Percentiles rank a stretch among this genome's conserved stretches.
Conservation (phyloP, 2,329 filamentous ascomycete species). For the Penicillium decumbens region DNA sequence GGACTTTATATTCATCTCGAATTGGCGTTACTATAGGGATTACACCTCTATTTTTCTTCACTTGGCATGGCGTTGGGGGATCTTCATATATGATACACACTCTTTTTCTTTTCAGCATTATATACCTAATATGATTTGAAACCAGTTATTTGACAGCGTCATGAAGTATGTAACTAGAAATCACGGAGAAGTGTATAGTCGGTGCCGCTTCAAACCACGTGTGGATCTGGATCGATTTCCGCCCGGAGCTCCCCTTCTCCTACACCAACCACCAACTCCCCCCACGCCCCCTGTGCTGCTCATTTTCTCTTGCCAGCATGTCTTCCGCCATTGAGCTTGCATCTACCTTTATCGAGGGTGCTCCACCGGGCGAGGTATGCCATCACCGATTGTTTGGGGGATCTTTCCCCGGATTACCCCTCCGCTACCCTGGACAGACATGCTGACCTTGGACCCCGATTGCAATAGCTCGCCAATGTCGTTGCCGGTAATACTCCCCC, state of each 20-base stretch:
- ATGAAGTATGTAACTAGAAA: not conserved
- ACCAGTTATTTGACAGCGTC: not conserved
- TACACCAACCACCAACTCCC: constrained; percentile 8
- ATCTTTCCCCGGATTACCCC: constrained; percentile 3
- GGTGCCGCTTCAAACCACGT: constrained; percentile 12
- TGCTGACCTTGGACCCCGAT: constrained; percentile 18
- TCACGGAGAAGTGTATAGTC: not conserved
- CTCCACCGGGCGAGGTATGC: constrained; percentile 88
- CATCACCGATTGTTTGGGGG: constrained; percentile 2
- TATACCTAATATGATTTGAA: constrained; percentile 7
- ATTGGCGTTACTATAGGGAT: not conserved
- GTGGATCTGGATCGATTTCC: constrained; percentile 21
- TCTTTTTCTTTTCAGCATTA: constrained; percentile 5
- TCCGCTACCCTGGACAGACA: constrained; percentile 18
- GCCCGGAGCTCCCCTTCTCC: constrained; percentile 18
- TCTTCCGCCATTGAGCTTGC: constrained; percentile 55
- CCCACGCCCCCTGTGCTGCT: not conserved
- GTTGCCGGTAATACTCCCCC: constrained; percentile 62
- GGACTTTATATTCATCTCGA: not conserved
- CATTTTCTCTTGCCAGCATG: constrained; percentile 29
- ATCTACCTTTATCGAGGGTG: constrained; percentile 86
- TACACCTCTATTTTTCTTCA: not conserved
- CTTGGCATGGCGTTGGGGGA: constrained; percentile 11
- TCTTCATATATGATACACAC: constrained; percentile 1
- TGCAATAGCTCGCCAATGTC: constrained; percentile 71